Evolutionary conservation across 192 early-diverging fungal genomes (phyloP).

Genomic region (Gamsiella multidivaricata): DNA sequence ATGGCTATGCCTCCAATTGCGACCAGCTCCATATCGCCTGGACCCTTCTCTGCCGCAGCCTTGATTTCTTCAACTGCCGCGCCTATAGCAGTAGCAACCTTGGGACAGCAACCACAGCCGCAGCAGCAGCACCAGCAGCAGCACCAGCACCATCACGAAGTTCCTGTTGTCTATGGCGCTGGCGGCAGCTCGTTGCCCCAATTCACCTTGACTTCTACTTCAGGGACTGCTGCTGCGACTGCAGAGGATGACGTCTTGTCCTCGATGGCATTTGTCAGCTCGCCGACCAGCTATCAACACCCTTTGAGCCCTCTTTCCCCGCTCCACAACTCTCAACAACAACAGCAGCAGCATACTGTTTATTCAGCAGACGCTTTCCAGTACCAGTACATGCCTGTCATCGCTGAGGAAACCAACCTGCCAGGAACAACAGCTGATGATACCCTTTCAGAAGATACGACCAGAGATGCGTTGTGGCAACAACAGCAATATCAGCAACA

Average conservation of each 20-base stretch:
- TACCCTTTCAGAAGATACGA: too few species aligned
- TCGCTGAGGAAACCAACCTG: too few species aligned
- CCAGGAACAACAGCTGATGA: too few species aligned
- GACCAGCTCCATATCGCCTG: not conserved
- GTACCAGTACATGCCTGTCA: not conserved
- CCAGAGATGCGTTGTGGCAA: constrained; percentile 9
- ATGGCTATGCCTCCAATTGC: not conserved
- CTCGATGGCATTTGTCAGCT: constrained; percentile 20
- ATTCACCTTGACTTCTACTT: too few species aligned
- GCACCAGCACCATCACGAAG: not conserved
- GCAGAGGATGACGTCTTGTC: not conserved
- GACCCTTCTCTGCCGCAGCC: not conserved
- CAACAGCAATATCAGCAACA: constrained; percentile 30
- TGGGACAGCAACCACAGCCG: not conserved
- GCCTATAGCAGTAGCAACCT: not conserved
- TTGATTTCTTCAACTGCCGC: not conserved
- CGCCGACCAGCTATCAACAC: constrained; percentile 25
- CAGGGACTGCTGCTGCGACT: too few species aligned
- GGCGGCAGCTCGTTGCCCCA: too few species aligned
- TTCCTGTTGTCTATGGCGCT: too few species aligned
- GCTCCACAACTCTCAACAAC: not conserved
- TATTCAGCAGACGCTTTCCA: constrained; percentile 15
- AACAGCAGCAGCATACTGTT: constrained; percentile 3
- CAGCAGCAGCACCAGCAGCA: not conserved
- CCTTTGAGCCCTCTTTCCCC: constrained; percentile 3